Evolutionary conservation across 148 eudicot species (phyloP).

Genomic region (Polygonum aviculare): DNA sequence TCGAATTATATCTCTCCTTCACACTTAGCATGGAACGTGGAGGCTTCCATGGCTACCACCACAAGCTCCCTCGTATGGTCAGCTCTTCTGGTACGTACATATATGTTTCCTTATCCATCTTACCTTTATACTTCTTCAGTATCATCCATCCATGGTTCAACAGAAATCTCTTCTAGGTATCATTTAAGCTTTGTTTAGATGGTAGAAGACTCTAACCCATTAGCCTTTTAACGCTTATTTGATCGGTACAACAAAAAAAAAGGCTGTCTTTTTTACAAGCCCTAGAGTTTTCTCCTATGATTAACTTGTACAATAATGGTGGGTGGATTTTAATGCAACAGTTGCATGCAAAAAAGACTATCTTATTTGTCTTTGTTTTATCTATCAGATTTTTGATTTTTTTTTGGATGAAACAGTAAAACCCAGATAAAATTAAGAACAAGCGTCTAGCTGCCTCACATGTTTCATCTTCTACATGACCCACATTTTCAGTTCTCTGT

Average conservation of each 20-base stretch:
- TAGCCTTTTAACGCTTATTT: too few species aligned
- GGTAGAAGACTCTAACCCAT: too few species aligned
- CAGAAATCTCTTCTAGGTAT: background rate
- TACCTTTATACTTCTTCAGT: background rate
- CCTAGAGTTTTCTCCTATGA: background rate
- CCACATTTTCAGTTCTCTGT: background rate
- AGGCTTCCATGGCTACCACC: conserved; percentile 15
- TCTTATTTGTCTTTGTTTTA: background rate
- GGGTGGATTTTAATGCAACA: background rate
- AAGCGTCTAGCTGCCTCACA: background rate
- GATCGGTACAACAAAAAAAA: background rate
- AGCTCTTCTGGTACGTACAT: conserved; percentile 5
- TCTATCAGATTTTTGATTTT: background rate
- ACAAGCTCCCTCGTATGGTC: conserved; percentile 9
- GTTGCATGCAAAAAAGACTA: background rate
- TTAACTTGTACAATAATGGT: background rate
- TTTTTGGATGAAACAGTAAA: background rate
- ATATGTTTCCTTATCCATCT: background rate
- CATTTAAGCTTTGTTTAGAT: too few species aligned
- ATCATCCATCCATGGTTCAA: background rate
- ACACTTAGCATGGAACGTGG: conserved; percentile 1
- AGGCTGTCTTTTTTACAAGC: background rate
- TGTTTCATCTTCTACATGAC: background rate
- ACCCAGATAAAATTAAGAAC: background rate
- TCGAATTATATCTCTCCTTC: background rate